These are phyloP conservation scores for Amesomyces nigricolor DNA, from an alignment of 2,329 filamentous ascomycete genomes.

Conservation along the genomic window DNA sequence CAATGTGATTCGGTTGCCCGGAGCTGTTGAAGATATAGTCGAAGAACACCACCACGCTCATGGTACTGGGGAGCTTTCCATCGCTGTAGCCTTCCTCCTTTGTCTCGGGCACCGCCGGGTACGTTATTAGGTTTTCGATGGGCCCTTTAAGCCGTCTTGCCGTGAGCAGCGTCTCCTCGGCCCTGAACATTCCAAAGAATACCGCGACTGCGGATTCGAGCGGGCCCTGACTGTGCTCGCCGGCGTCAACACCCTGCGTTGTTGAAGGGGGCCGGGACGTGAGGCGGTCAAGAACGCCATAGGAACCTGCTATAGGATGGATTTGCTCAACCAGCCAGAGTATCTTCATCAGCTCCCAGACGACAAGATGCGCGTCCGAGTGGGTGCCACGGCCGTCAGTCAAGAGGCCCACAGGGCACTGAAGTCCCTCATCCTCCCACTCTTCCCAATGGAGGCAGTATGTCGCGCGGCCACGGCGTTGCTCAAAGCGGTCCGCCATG, in stretches of 20 bases:
- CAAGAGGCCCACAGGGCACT: neutral
- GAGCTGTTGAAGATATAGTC: neutral
- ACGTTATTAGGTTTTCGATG: neutral
- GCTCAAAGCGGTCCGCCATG: neutral
- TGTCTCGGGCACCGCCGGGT: neutral
- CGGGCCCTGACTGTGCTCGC: neutral
- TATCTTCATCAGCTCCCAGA: slow-evolving; percentile 12
- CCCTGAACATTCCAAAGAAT: slow-evolving; percentile 3
- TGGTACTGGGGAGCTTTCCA: neutral
- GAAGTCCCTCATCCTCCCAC: neutral
- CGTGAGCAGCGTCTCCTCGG: neutral
- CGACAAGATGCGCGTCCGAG: slow-evolving; percentile 6
- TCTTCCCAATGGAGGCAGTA: neutral
- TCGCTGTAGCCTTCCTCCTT: neutral
- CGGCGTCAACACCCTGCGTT: neutral
- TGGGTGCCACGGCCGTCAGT: neutral
- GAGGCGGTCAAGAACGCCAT: neutral
- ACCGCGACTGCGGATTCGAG: neutral
- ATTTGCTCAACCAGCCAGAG: neutral
- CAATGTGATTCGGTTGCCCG: neutral
- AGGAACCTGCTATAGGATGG: neutral
- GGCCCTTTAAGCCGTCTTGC: neutral
- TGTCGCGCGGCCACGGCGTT: neutral
- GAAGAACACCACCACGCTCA: neutral
- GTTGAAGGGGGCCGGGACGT: neutral